Base-by-base conservation (phyloP, 2,329 filamentous ascomycete genomes). In the Aspergillus bombycis region DNA sequence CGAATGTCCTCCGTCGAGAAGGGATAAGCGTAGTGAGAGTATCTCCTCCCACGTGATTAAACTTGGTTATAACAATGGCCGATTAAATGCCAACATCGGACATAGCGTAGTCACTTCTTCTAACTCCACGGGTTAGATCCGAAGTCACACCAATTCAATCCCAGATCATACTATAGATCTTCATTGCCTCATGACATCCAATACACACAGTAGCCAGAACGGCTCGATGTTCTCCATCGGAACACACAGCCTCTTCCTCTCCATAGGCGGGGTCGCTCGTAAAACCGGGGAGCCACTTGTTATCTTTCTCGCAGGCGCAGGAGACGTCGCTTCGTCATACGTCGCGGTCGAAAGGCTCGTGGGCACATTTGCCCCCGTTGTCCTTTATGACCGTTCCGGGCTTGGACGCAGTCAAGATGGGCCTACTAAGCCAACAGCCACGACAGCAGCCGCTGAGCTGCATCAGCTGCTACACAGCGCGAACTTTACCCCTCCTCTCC, bases 381-480 rank as follows among this genome's bases (percentile, higher is more conserved):
- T 79, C 1, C 65, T 77, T 23, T 80, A 79, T 62, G 78, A 80
- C 50, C 77, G 78, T 56, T 72, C 75, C 1, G 78, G 78, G 1
- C 74, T 79, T 10, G 77, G 78, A 6, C 70, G 66, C 61, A 78
- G 76, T 57, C 73, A 78, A 34, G 41, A 66, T 14, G 70, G 67
- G 6, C 68, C 67, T 48, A 19, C 38, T 26, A 23, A 38, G 3
- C 61, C 69, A 41, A 67, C 62, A 3, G 75, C 76, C 16, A 65
- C 69, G 0, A 63, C 55, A 2, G 71, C 75, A 30, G 77, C 77
- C 6, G 46, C 60, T 14, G 77, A 80, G 56, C 65, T 80, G 28
- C 70, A 71, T 48, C 62, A 36, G 28, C 67, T 78, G n/a, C 69
- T 79, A 6, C 14, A 64, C n/a, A 57, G 46, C 5, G 67, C 65